Evolutionary conservation across 1,139 yeast genomes (phyloP).

Genomic region (Suhomyces anneliseae): DNA sequence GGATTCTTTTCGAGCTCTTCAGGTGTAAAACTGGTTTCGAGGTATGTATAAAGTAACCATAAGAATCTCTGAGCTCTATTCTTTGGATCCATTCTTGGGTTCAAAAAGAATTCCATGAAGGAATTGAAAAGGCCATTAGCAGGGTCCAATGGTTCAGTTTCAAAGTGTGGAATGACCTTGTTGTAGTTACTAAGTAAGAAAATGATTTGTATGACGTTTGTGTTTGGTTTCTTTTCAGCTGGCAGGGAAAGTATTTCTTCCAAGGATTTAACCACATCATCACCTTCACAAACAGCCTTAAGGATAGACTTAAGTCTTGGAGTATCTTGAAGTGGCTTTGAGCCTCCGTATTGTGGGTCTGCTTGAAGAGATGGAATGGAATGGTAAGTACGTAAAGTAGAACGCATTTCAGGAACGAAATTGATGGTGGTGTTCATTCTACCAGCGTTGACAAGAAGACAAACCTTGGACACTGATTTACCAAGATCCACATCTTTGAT

Average conservation of each 20-base stretch:
- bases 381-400: constrained; percentile 88
- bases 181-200: constrained; percentile 72
- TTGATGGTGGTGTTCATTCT: constrained; percentile 93
- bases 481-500: constrained; percentile 63
- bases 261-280: constrained; percentile 44
- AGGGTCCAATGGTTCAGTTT: constrained; percentile 8
- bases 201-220: constrained; percentile 66
- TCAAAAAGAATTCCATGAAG: constrained; percentile 68
- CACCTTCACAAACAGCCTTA: constrained; percentile 69
- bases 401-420: constrained; percentile 95
- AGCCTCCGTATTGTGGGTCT: constrained; percentile 48
- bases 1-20: constrained; percentile 62
- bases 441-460: constrained; percentile 86
- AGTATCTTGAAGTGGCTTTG: constrained; percentile 89
- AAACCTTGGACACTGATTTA: constrained; percentile 75
- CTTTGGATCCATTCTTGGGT: constrained; percentile 50
- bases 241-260: constrained; percentile 45
- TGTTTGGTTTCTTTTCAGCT: constrained; percentile 43
- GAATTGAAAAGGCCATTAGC: constrained; percentile 7
- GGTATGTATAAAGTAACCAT: constrained; percentile 80
- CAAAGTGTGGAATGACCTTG: constrained; percentile 37
- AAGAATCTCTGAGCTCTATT: constrained; percentile 72
- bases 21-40: constrained; percentile 65
- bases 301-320: constrained; percentile 88
- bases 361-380: constrained; percentile 89